Evolutionary conservation across 257 asterid genomes (phyloP).

Genomic region (Solanum gandarillasii): DNA sequence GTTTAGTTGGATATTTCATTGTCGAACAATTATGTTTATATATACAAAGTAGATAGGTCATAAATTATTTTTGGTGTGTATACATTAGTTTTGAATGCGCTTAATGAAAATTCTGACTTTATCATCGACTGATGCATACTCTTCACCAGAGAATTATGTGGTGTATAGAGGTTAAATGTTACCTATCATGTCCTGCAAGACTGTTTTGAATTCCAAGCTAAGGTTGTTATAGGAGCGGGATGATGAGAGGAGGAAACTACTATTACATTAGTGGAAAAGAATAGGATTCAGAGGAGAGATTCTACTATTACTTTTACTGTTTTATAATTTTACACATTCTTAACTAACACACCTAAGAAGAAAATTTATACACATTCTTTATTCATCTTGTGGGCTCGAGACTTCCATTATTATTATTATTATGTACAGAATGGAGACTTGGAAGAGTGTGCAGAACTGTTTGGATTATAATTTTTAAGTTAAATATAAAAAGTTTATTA

Average conservation of each 20-base stretch:
- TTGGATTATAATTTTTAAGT: neutral
- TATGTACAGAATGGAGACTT: neutral
- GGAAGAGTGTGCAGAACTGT: neutral
- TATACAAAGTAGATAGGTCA: no score
- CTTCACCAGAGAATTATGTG: no score
- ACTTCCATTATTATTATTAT: neutral
- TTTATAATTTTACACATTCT: neutral
- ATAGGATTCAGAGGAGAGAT: neutral
- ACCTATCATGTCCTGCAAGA: no score
- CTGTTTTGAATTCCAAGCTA: no score
- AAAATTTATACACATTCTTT: neutral
- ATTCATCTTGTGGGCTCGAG: neutral
- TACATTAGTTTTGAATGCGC: no score
- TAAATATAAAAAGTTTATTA: neutral
- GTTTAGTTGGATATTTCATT: no score
- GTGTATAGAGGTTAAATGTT: neutral
- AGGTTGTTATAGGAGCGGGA: no score
- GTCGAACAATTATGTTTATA: fast-evolving
- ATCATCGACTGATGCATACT: neutral
- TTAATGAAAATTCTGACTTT: no score
- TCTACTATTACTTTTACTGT: no score
- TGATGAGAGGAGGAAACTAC: neutral
- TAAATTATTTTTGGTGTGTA: no score
- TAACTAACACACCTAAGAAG: neutral
- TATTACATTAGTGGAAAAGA: no score